Percentiles rank a stretch among this genome's conserved stretches.
Conservation (phyloP, 805 yeast species). For the Yarrowia porcina region DNA sequence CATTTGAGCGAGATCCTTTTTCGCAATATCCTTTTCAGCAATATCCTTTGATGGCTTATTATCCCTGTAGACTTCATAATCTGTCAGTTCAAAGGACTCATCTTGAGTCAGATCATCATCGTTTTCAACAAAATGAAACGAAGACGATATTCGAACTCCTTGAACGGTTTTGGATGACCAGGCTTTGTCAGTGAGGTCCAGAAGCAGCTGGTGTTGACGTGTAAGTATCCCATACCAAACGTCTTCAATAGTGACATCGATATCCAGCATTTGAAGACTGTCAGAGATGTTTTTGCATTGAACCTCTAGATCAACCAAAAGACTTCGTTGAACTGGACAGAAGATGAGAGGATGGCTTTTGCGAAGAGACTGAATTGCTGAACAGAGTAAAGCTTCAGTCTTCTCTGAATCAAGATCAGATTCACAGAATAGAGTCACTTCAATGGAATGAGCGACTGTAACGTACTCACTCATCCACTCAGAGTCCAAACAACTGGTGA, state of each 20-base stretch:
- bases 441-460: background rate
- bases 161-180: background rate
- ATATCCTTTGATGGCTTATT: background rate
- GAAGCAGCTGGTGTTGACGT: background rate
- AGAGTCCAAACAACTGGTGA: background rate
- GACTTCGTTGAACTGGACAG: background rate
- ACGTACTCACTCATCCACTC: background rate
- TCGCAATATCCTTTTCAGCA: too few species aligned
- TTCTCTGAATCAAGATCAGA: background rate
- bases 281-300: background rate
- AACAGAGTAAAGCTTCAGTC: background rate
- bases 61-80: background rate
- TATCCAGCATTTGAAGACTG: background rate
- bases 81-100: constrained; percentile 6
- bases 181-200: background rate
- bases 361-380: background rate
- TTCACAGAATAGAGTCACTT: background rate
- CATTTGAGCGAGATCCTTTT: background rate
- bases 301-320: background rate
- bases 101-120: background rate
- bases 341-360: background rate
- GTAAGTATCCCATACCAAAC: background rate
- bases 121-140: background rate
- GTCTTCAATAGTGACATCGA: background rate
- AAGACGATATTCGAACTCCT: background rate